A percentile compares a stretch with the other conserved stretches of the same genome.
Conservation (phyloP, 257 asterid genomes). For the Paraleonurus japonicus region DNA sequence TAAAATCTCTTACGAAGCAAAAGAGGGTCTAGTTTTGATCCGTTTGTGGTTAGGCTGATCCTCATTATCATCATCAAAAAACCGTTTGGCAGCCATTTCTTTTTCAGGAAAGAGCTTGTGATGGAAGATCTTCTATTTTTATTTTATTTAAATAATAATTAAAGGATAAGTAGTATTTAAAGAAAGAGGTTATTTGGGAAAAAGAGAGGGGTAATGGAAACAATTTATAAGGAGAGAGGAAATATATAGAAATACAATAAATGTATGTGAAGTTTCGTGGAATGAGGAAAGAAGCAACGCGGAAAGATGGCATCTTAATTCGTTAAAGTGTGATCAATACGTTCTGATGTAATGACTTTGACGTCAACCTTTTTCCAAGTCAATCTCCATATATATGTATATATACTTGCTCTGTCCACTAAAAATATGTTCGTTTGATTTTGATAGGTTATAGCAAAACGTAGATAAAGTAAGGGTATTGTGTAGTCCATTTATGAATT, state of each 20-base stretch:
- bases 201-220: no score
- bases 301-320: constrained; percentile 17
- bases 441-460: no score
- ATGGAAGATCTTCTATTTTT: not conserved
- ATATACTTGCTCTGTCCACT: no score
- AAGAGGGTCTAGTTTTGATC: constrained; percentile 41
- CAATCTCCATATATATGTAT: constrained; percentile 1
- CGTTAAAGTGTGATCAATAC: not conserved
- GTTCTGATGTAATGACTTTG: constrained; percentile 37
- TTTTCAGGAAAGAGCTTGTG: not conserved
- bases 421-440: no score
- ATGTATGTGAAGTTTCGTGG: constrained; percentile 41
- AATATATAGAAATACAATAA: not conserved
- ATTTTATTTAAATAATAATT: not conserved
- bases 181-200: no score
- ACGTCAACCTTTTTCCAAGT: constrained; percentile 35
- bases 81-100: constrained; percentile 64
- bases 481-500: no score
- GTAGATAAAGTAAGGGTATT: no score
- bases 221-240: no score
- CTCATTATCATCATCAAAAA: constrained; percentile 32
- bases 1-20: constrained; percentile 53
- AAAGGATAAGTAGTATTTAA: not conserved
- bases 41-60: constrained; percentile 50
- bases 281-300: constrained; percentile 38